Evolutionary conservation across 2,329 filamentous ascomycete genomes (phyloP), one percentile per base, ranked within the genome.

Genomic region (Hypoxylon sp.): DNA sequence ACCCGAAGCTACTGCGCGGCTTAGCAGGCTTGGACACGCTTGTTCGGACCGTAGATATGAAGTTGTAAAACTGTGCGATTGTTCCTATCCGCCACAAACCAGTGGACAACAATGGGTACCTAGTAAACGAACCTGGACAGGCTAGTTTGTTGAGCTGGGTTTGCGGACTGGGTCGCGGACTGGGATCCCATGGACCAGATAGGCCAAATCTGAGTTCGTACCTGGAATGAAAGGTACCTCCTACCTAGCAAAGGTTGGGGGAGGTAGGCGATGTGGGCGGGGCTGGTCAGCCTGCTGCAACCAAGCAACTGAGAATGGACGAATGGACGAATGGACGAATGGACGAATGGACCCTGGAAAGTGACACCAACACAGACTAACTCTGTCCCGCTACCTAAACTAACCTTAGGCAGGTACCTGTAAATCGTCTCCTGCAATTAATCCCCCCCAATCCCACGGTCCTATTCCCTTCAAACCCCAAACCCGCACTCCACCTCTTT

Each of bases 391-490:
- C 24, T 3, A 62, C 48, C 19, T 50, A 24, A 22, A 48, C 22
- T 48, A n/a, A n/a, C n/a, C n/a, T n/a, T n/a, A n/a, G n/a, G n/a
- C 34, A 52, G 24, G 51, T 57, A 65, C 52, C 58, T 67, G 62
- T 55, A 67, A 67, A 65, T 65, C 62, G 17, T 26, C 52, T 62
- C 65, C 62, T 65, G 65, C 55, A 67, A 64, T 67, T 64, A 62
- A 67, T 62, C 57, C 49, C 58, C 58, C 58, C 62, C 52, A 59
- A 56, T 56, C 59, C 56, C 51, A 41, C 37, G 17, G 37, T 20
- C 37, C 17, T 8, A 53, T 56, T 59, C 43, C 58, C 15, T 34
- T 37, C 48, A 48, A 56, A 32, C 24, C 30, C 48, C 24, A 64
- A 59, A 49, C 44, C 59, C 32, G 50, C 52, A 34, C 51, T 65